These are phyloP conservation scores for Exophiala sp. DNA, from an alignment of 2,329 filamentous ascomycete genomes.

Conservation along the genomic window DNA sequence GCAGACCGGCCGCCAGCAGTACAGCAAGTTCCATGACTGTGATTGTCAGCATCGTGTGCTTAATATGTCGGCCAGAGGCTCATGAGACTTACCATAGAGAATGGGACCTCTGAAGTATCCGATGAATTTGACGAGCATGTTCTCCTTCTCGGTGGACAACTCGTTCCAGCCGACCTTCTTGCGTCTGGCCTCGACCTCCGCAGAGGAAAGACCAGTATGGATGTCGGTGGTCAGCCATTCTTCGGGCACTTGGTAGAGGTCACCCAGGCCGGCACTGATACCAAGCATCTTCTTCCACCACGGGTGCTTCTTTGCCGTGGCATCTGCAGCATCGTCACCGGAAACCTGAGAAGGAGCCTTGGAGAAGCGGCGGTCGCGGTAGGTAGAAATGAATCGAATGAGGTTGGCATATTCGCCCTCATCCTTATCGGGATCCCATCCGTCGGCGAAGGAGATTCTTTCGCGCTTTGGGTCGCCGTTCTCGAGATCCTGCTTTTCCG, in stretches of 20 bases:
- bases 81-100: slow-evolving; percentile 63
- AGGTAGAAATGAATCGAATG: slow-evolving; percentile 62
- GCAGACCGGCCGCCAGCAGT: slow-evolving; percentile 65
- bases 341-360: slow-evolving; percentile 37
- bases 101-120: slow-evolving; percentile 70
- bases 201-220: slow-evolving; percentile 53
- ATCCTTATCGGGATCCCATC: slow-evolving; percentile 30
- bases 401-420: slow-evolving; percentile 60
- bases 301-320: slow-evolving; percentile 46
- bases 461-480: slow-evolving; percentile 30
- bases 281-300: slow-evolving; percentile 54
- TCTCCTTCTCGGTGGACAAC: slow-evolving; percentile 66
- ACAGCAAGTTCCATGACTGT: slow-evolving; percentile 72
- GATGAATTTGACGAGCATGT: slow-evolving; percentile 68
- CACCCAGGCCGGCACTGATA: slow-evolving; percentile 27
- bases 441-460: slow-evolving; percentile 30
- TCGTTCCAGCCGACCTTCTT: slow-evolving; percentile 67
- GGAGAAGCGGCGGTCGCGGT: slow-evolving; percentile 53
- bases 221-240: slow-evolving; percentile 66
- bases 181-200: slow-evolving; percentile 58
- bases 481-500: slow-evolving; percentile 30
- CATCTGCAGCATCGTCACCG: slow-evolving; percentile 39
- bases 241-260: slow-evolving; percentile 50
- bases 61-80: neutral
- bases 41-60: slow-evolving; percentile 5